A percentile compares a stretch with the other conserved stretches of the same genome.
Evolutionary conservation across 2,329 filamentous ascomycete species (phyloP).

Genomic region (Rachicladosporium sp.): DNA sequence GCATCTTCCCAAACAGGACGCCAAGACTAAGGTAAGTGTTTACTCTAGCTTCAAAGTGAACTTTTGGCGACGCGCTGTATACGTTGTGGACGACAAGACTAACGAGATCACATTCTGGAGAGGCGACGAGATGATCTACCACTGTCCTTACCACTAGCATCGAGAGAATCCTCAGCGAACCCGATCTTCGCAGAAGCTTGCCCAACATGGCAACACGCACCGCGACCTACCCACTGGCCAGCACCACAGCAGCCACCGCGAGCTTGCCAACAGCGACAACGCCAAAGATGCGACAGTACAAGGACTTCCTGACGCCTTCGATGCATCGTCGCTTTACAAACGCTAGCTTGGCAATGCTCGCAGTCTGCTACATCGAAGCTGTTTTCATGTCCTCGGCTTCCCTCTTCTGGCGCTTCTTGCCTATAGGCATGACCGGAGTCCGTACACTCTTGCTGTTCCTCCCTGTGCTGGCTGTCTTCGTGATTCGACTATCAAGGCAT

Average conservation of each 20-base stretch:
- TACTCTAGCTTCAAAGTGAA: no score
- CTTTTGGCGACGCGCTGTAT: no score
- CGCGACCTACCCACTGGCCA: constrained; percentile 2
- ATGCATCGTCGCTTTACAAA: constrained; percentile 77
- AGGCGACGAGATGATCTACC: no score
- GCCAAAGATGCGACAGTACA: constrained; percentile 47
- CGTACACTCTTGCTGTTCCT: constrained; percentile 65
- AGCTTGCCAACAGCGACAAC: constrained; percentile 4
- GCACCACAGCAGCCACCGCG: constrained; percentile 14
- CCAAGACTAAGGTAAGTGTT: no score
- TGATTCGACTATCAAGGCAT: constrained; percentile 56
- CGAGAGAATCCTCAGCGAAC: no score
- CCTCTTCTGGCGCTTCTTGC: constrained; percentile 70
- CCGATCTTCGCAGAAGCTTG: neutral
- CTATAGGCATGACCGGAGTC: constrained; percentile 61
- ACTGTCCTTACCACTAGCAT: neutral
- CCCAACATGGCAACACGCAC: constrained; percentile 5
- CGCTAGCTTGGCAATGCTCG: constrained; percentile 57
- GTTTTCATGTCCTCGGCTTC: constrained; percentile 45
- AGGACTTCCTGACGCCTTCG: constrained; percentile 81
- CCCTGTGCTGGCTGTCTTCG: constrained; percentile 63
- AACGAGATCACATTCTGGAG: no score
- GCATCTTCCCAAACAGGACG: no score
- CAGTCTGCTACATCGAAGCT: constrained; percentile 61
- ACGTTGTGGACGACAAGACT: no score